Evolutionary conservation across 1,284 basidiomycete genomes (phyloP).

Genomic region (Rhizopogon parksii): DNA sequence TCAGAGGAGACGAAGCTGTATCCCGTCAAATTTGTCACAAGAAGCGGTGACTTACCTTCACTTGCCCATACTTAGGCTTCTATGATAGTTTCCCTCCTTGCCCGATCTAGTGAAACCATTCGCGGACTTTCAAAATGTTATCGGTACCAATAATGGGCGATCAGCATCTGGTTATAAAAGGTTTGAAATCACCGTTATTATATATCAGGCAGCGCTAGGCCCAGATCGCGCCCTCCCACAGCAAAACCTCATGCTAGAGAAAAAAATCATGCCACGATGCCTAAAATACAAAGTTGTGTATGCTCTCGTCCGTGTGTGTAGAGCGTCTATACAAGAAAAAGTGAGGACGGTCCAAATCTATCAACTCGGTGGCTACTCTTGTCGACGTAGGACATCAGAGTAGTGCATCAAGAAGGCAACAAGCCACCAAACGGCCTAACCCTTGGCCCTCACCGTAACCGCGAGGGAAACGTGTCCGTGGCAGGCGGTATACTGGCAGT

Average conservation of each 20-base stretch:
- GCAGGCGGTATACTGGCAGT: not conserved
- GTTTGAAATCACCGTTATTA: too few species aligned
- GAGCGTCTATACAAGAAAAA: constrained; percentile 11
- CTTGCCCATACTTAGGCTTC: too few species aligned
- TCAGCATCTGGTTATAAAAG: too few species aligned
- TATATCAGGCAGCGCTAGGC: too few species aligned
- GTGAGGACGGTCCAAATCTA: not conserved
- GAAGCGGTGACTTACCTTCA: too few species aligned
- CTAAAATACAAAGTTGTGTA: constrained; percentile 2
- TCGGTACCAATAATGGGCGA: too few species aligned
- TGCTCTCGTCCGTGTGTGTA: constrained; percentile 8
- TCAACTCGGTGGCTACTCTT: not conserved
- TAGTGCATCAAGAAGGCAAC: not conserved
- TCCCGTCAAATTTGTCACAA: too few species aligned
- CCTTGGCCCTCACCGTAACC: not conserved
- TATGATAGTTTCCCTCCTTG: too few species aligned
- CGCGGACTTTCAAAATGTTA: too few species aligned
- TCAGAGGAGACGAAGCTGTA: too few species aligned
- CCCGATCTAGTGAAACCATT: too few species aligned
- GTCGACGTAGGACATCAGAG: not conserved
- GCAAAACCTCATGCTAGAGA: not conserved
- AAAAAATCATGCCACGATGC: not conserved
- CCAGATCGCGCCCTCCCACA: too few species aligned
- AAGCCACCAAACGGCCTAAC: not conserved
- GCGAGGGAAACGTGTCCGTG: not conserved